Percentiles rank a stretch among this genome's conserved stretches.
These are phyloP conservation scores for Platanthera zijinensis DNA, from an alignment of 106 monocot species.

Conservation along the genomic window DNA sequence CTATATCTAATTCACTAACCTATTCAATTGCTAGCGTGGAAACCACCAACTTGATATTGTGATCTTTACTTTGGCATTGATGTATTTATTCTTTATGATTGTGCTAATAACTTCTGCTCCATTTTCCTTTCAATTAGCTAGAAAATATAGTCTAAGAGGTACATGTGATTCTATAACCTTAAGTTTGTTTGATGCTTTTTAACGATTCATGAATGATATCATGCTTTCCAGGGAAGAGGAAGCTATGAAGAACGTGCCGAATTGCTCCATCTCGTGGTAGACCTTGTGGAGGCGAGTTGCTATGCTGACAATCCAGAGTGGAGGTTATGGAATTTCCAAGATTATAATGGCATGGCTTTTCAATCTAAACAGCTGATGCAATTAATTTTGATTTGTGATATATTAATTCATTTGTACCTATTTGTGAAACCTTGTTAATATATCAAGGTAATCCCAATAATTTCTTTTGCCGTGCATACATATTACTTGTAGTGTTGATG, in stretches of 20 bases:
- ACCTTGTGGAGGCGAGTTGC: conserved; percentile 89
- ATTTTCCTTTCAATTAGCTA: neutral
- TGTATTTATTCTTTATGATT: neutral
- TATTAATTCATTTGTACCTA: too few species aligned
- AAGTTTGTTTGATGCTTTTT: neutral
- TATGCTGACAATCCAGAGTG: conserved; percentile 90
- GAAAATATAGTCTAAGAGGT: neutral
- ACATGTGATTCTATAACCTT: neutral
- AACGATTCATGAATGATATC: neutral
- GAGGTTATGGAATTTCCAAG: conserved; percentile 42
- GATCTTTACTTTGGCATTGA: neutral
- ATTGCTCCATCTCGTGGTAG: conserved; percentile 83
- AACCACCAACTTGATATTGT: neutral
- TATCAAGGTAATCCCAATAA: neutral
- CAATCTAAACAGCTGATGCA: neutral
- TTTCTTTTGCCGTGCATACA: neutral
- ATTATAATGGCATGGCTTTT: conserved; percentile 6
- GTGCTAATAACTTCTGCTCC: neutral
- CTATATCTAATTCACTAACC: neutral
- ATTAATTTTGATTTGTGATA: neutral
- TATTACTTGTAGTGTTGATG: conserved; percentile 67
- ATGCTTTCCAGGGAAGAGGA: conserved; percentile 62
- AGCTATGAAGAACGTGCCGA: conserved; percentile 92
- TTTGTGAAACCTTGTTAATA: neutral
- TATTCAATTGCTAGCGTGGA: neutral